Conservation (phyloP, 169 alveolate genomes). For the Cryptosporidium meleagridis region DNA sequence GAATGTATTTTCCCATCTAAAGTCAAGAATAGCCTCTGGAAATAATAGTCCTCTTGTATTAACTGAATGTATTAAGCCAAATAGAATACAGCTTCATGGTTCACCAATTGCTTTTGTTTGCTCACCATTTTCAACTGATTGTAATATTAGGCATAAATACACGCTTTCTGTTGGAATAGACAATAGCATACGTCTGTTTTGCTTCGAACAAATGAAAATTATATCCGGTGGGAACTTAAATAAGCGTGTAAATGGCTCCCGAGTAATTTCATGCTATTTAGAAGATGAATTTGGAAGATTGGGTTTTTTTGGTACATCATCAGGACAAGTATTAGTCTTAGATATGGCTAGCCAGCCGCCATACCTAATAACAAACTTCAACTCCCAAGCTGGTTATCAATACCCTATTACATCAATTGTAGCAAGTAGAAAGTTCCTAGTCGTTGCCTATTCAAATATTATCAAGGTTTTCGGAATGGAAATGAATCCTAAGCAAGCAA, state of each 20-base stretch:
- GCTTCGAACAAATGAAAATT: constrained; percentile 56
- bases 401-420: constrained; percentile 36
- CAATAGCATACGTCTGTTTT: constrained; percentile 54
- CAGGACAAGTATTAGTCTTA: constrained; percentile 42
- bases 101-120: constrained; percentile 10
- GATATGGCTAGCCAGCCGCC: constrained; percentile 74
- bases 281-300: constrained; percentile 42
- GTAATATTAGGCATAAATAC: constrained; percentile 10
- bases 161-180: constrained; percentile 71
- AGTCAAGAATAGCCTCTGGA: neutral
- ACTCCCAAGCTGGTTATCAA: constrained; percentile 1
- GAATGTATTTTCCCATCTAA: neutral
- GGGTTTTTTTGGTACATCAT: constrained; percentile 65
- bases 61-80: constrained; percentile 12
- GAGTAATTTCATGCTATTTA: constrained; percentile 36
- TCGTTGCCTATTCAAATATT: constrained; percentile 46
- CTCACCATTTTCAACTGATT: constrained; percentile 15
- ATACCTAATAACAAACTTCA: constrained; percentile 28
- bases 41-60: neutral
- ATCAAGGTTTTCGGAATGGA: constrained; percentile 21
- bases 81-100: constrained; percentile 38
- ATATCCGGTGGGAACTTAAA: constrained; percentile 69
- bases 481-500: constrained; percentile 35
- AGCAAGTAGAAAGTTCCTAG: neutral
- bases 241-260: constrained; percentile 41